Percentiles rank a stretch among this genome's conserved stretches.
Evolutionary conservation across 1,284 basidiomycete species (phyloP).

Genomic region (Austroboletus niveus): DNA sequence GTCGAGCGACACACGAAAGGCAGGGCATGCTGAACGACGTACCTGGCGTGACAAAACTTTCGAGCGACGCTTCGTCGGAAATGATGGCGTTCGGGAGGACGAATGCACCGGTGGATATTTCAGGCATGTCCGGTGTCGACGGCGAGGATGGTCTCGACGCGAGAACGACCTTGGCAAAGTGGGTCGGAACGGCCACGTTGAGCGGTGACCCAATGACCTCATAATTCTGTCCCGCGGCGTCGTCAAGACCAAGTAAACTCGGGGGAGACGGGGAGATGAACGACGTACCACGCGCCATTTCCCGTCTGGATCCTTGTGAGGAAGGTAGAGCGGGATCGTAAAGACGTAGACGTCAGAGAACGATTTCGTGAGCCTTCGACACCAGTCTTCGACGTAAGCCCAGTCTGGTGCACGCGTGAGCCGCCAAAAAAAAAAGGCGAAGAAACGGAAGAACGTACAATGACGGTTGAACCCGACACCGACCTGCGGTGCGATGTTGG

Average conservation of each 20-base stretch:
- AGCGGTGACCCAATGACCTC: constrained; percentile 95
- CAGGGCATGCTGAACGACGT: constrained; percentile 17
- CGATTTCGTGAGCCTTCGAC: constrained; percentile 78
- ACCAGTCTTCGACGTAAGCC: constrained; percentile 97
- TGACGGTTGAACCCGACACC: constrained; percentile 97
- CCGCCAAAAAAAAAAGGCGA: not conserved
- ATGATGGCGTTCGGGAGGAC: constrained; percentile 91
- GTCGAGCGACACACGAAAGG: not conserved
- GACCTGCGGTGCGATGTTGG: constrained; percentile 98
- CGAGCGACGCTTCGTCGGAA: constrained; percentile 77
- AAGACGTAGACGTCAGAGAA: constrained; percentile 98
- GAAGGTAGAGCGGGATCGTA: constrained; percentile 96
- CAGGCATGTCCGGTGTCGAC: constrained; percentile 65
- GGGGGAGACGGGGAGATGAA: not conserved
- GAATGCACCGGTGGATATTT: constrained; percentile 89
- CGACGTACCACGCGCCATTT: constrained; percentile 89
- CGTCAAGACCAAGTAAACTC: not conserved
- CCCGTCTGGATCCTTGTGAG: constrained; percentile 79
- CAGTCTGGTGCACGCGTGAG: constrained; percentile 60
- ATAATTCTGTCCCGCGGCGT: constrained; percentile 56
- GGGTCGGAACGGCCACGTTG: constrained; percentile 91
- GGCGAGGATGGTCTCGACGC: constrained; percentile 74
- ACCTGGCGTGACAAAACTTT: constrained; percentile 82
- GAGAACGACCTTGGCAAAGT: constrained; percentile 96
- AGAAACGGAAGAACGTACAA: constrained; percentile 54